Evolutionary conservation across 768 basidiomycete species (phyloP).

Genomic region (Naganishia friedmannii): DNA sequence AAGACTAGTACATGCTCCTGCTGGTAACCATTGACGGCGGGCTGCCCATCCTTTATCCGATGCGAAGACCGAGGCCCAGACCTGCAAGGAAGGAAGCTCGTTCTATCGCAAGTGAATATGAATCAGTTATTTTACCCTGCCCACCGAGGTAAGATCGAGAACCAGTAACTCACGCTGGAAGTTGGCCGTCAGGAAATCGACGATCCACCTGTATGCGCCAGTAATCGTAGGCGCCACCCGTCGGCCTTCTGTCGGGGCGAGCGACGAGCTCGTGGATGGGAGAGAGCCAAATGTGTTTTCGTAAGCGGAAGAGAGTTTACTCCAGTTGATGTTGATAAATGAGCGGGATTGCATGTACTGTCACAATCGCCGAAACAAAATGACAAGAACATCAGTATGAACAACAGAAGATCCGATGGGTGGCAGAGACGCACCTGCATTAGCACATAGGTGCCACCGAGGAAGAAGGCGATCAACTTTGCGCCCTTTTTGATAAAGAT

Average conservation of each 20-base stretch:
- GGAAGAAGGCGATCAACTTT: slow-evolving; percentile 71
- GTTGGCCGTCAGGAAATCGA: slow-evolving; percentile 81
- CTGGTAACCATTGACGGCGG: neutral
- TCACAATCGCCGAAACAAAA: neutral
- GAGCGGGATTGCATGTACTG: slow-evolving; percentile 69
- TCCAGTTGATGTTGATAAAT: slow-evolving; percentile 78
- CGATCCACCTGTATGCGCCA: slow-evolving; percentile 61
- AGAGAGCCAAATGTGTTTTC: slow-evolving; percentile 67
- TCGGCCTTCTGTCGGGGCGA: slow-evolving; percentile 20
- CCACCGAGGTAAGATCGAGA: neutral
- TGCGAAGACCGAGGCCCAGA: slow-evolving; percentile 70
- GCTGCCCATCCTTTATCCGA: slow-evolving; percentile 62
- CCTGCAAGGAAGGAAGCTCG: slow-evolving; percentile 85
- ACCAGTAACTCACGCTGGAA: slow-evolving; percentile 64
- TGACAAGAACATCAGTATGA: neutral
- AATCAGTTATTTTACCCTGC: neutral
- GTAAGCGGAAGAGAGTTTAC: slow-evolving; percentile 63
- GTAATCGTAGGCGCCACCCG: slow-evolving; percentile 59
- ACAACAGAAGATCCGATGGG: too few species aligned
- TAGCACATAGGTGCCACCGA: slow-evolving; percentile 88
- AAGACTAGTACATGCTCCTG: too few species aligned
- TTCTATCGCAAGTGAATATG: slow-evolving; percentile 35
- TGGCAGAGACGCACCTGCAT: slow-evolving; percentile 61
- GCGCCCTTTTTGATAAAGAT: slow-evolving; percentile 95
- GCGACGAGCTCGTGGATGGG: slow-evolving; percentile 5